Conservation (phyloP, 75 land plant species). For the Gnetum montanum region DNA sequence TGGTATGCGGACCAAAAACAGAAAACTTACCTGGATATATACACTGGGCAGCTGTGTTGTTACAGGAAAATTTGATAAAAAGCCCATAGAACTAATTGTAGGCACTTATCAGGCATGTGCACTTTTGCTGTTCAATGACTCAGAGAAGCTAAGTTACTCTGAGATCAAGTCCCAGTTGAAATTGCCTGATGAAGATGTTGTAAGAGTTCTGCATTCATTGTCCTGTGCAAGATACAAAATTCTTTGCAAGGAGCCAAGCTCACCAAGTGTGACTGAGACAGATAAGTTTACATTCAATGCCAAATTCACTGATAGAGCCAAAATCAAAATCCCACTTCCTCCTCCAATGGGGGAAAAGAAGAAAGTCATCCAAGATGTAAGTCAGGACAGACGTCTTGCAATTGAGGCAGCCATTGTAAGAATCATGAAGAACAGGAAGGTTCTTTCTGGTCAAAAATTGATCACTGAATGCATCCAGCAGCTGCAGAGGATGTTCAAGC, state of each 20-base stretch:
- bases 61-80: slow-evolving; percentile 69
- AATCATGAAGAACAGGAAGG: slow-evolving; percentile 86
- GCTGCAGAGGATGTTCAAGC: slow-evolving; percentile 7
- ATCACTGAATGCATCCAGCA: slow-evolving; percentile 78
- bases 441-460: slow-evolving; percentile 65
- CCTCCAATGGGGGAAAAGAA: slow-evolving; percentile 77
- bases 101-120: slow-evolving; percentile 78
- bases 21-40: not conserved
- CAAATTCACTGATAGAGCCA: slow-evolving; percentile 75
- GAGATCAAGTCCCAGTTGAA: slow-evolving; percentile 32
- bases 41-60: not conserved
- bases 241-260: slow-evolving; percentile 64
- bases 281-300: slow-evolving; percentile 87
- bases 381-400: slow-evolving; percentile 72
- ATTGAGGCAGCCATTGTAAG: slow-evolving; percentile 88
- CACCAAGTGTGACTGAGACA: slow-evolving; percentile 46
- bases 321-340: slow-evolving; percentile 37
- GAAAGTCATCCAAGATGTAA: slow-evolving; percentile 81
- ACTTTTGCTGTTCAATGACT: slow-evolving; percentile 61
- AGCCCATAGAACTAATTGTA: slow-evolving; percentile 72
- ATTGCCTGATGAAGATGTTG: slow-evolving; percentile 35
- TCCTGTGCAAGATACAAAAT: slow-evolving; percentile 85
- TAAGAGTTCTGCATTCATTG: slow-evolving; percentile 75
- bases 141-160: slow-evolving; percentile 31
- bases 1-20: not conserved